These are phyloP conservation scores for Aspergillus hortae DNA, from an alignment of 2,329 filamentous ascomycete genomes.

Conservation along the genomic window DNA sequence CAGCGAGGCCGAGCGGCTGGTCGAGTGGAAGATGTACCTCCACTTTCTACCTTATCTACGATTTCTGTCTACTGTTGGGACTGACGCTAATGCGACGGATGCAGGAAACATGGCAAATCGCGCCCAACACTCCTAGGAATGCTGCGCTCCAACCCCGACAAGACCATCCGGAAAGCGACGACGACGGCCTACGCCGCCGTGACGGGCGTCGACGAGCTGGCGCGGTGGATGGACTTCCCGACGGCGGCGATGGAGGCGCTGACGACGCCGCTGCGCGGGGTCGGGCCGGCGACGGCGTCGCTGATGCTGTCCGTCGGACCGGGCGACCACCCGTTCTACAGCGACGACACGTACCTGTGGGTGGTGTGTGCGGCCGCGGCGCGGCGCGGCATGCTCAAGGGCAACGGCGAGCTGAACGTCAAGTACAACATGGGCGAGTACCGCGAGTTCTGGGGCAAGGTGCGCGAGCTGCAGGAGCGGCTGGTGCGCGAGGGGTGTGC, in stretches of 20 bases:
- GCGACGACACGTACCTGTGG: constrained; percentile 43
- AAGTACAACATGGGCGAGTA: constrained; percentile 43
- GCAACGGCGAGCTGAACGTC: constrained; percentile 30
- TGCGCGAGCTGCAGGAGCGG: constrained; percentile 17
- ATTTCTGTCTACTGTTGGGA: no score
- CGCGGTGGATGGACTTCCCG: constrained; percentile 20
- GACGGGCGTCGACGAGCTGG: constrained; percentile 7
- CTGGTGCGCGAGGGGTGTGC: constrained; percentile 9
- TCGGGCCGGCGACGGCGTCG: constrained; percentile 42
- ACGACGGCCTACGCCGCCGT: constrained; percentile 23
- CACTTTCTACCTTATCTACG: background rate
- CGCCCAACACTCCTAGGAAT: constrained; percentile 40
- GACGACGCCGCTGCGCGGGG: constrained; percentile 35
- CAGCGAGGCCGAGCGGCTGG: constrained; percentile 34
- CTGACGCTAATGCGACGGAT: background rate
- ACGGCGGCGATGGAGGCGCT: constrained; percentile 30
- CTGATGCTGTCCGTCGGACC: constrained; percentile 37
- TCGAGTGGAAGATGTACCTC: constrained; percentile 45
- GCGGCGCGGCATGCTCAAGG: constrained; percentile 1
- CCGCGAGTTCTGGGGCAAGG: constrained; percentile 28
- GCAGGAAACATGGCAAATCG: constrained; percentile 38
- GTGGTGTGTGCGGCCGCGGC: constrained; percentile 32
- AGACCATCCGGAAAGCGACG: constrained; percentile 25
- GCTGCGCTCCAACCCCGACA: constrained; percentile 33
- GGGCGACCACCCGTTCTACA: constrained; percentile 38